Conservation (phyloP, 1,284 basidiomycete genomes). For the Ustilago curta region DNA sequence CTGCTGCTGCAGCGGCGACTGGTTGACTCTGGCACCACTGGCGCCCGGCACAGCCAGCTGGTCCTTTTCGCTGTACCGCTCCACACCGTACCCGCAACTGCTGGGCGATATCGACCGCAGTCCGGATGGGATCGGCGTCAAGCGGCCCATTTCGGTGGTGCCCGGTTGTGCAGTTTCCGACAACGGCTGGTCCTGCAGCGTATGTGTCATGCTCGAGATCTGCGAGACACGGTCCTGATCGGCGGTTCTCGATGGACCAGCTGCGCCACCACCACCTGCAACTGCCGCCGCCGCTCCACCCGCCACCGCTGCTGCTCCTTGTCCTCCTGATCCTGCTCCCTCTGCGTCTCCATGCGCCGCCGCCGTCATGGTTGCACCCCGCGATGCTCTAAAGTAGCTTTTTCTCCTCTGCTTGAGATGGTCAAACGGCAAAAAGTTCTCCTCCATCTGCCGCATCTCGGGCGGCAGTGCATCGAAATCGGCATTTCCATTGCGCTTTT, state of each 20-base stretch:
- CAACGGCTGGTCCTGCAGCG: conserved; percentile 60
- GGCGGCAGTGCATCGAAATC: conserved; percentile 84
- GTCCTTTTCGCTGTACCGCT: conserved; percentile 30
- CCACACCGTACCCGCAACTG: not conserved
- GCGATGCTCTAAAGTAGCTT: conserved; percentile 52
- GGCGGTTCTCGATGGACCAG: not conserved
- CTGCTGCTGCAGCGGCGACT: conserved; percentile 9
- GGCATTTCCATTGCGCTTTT: conserved; percentile 88
- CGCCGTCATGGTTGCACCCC: not conserved
- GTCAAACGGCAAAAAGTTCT: conserved; percentile 74
- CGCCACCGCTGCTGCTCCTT: not conserved
- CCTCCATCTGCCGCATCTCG: conserved; percentile 97
- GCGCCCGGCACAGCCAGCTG: conserved; percentile 10
- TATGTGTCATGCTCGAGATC: conserved; percentile 46
- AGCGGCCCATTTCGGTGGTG: conserved; percentile 5
- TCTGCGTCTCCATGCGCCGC: not conserved
- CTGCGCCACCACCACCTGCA: not conserved
- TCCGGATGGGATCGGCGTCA: conserved; percentile 15
- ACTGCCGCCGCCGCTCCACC: not conserved
- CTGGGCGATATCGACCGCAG: not conserved
- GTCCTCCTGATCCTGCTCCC: too few relatives aligned
- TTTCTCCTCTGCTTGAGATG: conserved; percentile 61
- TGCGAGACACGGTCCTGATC: conserved; percentile 45
- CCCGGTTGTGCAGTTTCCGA: conserved; percentile 42
- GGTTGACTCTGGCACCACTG: not conserved